These are phyloP conservation scores for Citrus inodora DNA, from an alignment of 345 rosid genomes.

Conservation along the genomic window DNA sequence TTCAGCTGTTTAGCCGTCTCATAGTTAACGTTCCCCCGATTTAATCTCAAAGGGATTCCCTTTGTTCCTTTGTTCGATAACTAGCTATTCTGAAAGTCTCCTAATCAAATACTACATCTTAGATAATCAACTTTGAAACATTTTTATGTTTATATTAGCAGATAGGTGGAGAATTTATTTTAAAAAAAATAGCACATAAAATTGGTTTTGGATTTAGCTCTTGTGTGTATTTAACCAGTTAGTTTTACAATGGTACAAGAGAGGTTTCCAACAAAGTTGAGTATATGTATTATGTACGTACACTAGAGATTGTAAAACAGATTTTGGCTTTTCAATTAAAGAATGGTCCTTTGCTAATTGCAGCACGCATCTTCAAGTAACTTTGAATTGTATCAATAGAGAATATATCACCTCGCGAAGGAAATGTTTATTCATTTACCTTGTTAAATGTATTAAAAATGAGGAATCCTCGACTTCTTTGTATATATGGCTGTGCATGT, in stretches of 20 bases:
- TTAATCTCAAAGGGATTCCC: neutral
- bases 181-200: neutral
- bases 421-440: neutral
- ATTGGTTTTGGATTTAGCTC: neutral
- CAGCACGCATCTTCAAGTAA: neutral
- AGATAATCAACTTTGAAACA: neutral
- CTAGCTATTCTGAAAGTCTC: neutral
- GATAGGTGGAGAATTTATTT: neutral
- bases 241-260: neutral
- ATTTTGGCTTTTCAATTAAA: neutral
- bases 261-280: no score
- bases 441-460: neutral
- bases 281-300: neutral
- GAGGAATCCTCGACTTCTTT: neutral
- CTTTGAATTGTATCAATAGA: neutral
- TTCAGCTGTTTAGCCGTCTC: no score
- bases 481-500: no score
- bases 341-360: neutral
- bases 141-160: neutral
- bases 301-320: neutral
- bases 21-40: no score
- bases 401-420: neutral
- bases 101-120: neutral
- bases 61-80: neutral
- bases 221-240: neutral